phyloP scores from a whole-genome alignment of 2,329 filamentous ascomycete genomes.

The Metarhizium robertsii region DNA sequence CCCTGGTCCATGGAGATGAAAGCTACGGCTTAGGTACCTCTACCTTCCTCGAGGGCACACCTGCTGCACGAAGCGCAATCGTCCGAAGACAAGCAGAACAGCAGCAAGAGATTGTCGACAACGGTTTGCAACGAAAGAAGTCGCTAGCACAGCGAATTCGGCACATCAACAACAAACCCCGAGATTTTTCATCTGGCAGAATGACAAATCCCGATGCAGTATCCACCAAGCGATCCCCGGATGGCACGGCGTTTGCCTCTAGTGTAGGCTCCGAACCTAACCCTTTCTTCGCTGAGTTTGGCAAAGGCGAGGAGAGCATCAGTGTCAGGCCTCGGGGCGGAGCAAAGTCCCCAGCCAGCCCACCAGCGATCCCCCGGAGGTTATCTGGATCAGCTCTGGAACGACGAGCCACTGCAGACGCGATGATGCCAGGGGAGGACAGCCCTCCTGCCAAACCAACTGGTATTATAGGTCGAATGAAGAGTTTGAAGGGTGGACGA shows the following conservation, averaged over 20 bases:
- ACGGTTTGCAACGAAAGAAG: conserved; percentile 78
- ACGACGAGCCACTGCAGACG: conserved; percentile 55
- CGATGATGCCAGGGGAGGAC: conserved; percentile 26
- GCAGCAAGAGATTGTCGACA: conserved; percentile 44
- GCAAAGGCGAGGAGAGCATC: conserved; percentile 43
- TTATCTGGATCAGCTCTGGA: conserved; percentile 41
- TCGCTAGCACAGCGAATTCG: conserved; percentile 88
- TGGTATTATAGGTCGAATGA: conserved; percentile 70
- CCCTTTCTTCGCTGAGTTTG: conserved; percentile 78
- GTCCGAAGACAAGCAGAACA: conserved; percentile 65
- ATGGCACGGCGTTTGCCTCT: conserved; percentile 22
- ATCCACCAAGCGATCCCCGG: conserved; percentile 32
- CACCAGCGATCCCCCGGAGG: conserved; percentile 36
- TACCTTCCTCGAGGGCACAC: conserved; percentile 90
- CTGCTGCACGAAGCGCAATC: conserved; percentile 72
- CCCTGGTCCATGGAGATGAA: conserved; percentile 76
- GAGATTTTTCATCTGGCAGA: conserved; percentile 50
- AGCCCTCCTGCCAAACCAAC: conserved; percentile 36
- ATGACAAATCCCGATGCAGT: conserved; percentile 45
- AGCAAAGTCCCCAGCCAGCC: conserved; percentile 44
- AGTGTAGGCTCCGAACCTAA: conserved; percentile 40
- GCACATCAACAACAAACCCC: conserved; percentile 65
- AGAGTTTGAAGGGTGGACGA: conserved; percentile 68
- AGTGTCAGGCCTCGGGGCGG: conserved; percentile 31
- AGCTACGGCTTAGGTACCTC: conserved; percentile 81